phyloP scores from a whole-genome alignment of 345 rosid genomes.

The Arabidopsis arenosa region DNA sequence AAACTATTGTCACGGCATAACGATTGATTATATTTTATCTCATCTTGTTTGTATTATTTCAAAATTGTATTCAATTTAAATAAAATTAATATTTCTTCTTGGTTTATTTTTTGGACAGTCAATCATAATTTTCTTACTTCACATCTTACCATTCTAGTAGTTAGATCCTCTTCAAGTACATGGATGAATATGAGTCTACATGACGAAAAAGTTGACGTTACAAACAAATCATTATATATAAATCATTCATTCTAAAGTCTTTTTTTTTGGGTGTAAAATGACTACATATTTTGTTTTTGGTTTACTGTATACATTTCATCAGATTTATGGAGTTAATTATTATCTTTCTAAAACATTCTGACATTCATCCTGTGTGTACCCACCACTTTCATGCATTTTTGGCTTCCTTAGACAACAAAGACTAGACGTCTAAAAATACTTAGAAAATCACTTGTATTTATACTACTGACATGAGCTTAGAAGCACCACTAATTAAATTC shows the following conservation, averaged over 20 bases:
- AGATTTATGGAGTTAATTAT: conserved; percentile 3
- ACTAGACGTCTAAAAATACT: conserved; percentile 37
- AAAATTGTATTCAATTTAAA: conserved; percentile 1
- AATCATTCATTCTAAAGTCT: not conserved
- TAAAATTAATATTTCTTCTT: not conserved
- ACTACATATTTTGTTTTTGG: not conserved
- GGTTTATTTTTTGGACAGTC: not conserved
- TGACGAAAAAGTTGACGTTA: not conserved
- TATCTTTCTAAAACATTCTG: conserved; percentile 27
- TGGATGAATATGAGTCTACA: not conserved
- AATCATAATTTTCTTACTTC: not conserved
- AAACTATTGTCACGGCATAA: not conserved
- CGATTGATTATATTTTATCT: not conserved
- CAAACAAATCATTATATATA: conserved; percentile 2
- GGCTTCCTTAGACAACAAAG: conserved; percentile 39
- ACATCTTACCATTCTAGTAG: conserved; percentile 11
- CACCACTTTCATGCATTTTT: conserved; percentile 32
- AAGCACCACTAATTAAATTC: conserved; percentile 5
- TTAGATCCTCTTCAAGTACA: not conserved
- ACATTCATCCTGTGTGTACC: conserved; percentile 40
- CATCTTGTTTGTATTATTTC: conserved; percentile 4
- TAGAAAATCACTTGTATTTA: conserved; percentile 9
- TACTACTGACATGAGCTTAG: conserved; percentile 12
- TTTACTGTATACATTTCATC: not conserved
- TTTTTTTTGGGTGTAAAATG: conserved; percentile 3